Percentiles rank a stretch among this genome's conserved stretches.
phyloP scores from a whole-genome alignment of 805 yeast species.

The Candida hungchunana region DNA sequence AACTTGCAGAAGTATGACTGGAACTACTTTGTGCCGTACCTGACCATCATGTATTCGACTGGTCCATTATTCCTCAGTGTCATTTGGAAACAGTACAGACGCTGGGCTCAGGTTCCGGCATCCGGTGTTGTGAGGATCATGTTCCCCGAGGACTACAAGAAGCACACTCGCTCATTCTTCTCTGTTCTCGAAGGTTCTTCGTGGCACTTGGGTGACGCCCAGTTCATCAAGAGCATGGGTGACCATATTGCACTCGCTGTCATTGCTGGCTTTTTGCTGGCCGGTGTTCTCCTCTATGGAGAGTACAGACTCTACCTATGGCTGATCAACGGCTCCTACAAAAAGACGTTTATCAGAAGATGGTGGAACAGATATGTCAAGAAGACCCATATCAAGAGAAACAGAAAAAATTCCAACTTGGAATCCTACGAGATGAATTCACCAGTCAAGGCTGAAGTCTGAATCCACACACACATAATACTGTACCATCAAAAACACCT shows the following conservation, averaged over 20 bases:
- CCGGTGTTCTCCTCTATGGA: constrained; percentile 39
- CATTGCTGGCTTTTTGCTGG: constrained; percentile 61
- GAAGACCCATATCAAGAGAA: constrained; percentile 21
- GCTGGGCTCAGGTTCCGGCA: constrained; percentile 65
- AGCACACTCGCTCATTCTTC: constrained; percentile 59
- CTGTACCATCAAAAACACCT: not conserved
- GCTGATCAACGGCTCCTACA: constrained; percentile 31
- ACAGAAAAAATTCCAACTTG: constrained; percentile 26
- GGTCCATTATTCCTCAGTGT: constrained; percentile 88
- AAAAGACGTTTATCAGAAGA: constrained; percentile 14
- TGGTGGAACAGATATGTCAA: constrained; percentile 17
- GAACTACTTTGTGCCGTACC: constrained; percentile 81
- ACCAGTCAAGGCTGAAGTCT: constrained; percentile 6
- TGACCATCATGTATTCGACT: constrained; percentile 89
- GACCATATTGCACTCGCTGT: constrained; percentile 72
- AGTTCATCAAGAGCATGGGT: constrained; percentile 67
- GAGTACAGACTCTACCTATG: constrained; percentile 45
- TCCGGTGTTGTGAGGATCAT: constrained; percentile 64
- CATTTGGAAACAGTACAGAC: constrained; percentile 81
- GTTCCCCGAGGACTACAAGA: constrained; percentile 70
- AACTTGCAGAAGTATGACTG: constrained; percentile 55
- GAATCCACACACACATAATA: constrained; percentile 1
- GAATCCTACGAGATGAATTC: constrained; percentile 20
- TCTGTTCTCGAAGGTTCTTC: constrained; percentile 78
- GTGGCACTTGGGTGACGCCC: constrained; percentile 90